Conservation (phyloP, 176 grass and related monocot genomes). For the Ananas comosus region DNA sequence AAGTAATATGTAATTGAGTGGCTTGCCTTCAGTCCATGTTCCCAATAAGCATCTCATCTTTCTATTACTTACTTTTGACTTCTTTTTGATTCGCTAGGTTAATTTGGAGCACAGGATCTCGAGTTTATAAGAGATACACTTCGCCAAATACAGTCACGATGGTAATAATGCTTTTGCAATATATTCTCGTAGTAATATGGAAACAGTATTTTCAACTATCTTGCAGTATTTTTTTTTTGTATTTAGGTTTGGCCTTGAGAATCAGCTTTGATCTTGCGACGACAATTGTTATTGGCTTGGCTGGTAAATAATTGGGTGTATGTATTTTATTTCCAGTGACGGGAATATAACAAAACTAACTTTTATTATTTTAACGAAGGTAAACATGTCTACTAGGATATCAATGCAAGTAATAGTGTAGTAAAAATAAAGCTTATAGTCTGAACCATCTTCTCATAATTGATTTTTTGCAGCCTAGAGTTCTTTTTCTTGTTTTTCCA, state of each 20-base stretch:
- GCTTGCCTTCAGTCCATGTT: neutral
- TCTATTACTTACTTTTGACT: neutral
- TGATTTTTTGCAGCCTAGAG: too few relatives aligned
- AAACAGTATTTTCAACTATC: neutral
- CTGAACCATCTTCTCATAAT: too few relatives aligned
- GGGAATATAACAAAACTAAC: too few relatives aligned
- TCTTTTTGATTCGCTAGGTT: conserved; percentile 41
- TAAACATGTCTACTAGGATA: too few relatives aligned
- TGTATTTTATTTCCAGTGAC: too few relatives aligned
- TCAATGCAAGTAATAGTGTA: too few relatives aligned
- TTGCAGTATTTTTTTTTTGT: neutral
- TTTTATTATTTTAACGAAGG: too few relatives aligned
- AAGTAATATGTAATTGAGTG: neutral
- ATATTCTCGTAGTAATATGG: neutral
- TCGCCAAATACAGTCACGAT: conserved; percentile 72
- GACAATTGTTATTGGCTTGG: neutral
- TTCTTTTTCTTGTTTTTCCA: too few relatives aligned
- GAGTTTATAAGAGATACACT: conserved; percentile 73
- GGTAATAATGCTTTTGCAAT: conserved; percentile 35
- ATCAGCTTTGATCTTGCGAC: neutral
- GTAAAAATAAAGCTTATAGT: too few relatives aligned
- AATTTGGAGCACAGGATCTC: conserved; percentile 85
- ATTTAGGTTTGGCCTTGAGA: neutral
- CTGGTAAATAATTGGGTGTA: too few relatives aligned
- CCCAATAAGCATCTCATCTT: neutral